Evolutionary conservation across 2,329 filamentous ascomycete species (phyloP).

Genomic region (Sporothrix brasiliensis): DNA sequence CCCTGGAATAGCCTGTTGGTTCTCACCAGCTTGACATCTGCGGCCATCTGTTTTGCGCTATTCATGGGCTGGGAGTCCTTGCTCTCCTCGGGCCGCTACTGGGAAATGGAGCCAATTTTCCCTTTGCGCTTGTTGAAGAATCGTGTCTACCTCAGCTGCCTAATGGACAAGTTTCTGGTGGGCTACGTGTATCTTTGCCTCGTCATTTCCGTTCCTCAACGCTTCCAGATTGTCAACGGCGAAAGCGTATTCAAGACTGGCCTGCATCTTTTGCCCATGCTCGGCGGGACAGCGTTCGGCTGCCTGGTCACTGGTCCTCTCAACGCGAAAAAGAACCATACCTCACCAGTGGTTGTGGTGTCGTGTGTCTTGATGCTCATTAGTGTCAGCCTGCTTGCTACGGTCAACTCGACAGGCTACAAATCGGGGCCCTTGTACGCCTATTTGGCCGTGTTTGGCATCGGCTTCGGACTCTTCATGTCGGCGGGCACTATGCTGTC

Average conservation of each 20-base stretch:
- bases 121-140: slow-evolving; percentile 53
- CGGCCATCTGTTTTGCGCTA: slow-evolving; percentile 51
- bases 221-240: slow-evolving; percentile 62
- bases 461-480: slow-evolving; percentile 62
- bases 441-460: slow-evolving; percentile 59
- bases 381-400: slow-evolving; percentile 56
- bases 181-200: slow-evolving; percentile 62
- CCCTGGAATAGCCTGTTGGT: slow-evolving; percentile 58
- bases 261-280: slow-evolving; percentile 60
- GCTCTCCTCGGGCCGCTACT: slow-evolving; percentile 46
- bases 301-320: slow-evolving; percentile 59
- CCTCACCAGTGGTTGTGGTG: slow-evolving; percentile 53
- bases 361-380: slow-evolving; percentile 57
- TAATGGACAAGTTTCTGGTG: slow-evolving; percentile 58
- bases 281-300: slow-evolving; percentile 59
- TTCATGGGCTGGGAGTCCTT: slow-evolving; percentile 57
- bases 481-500: slow-evolving; percentile 62
- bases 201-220: slow-evolving; percentile 61
- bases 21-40: slow-evolving; percentile 52
- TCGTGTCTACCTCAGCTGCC: slow-evolving; percentile 55
- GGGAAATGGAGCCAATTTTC: slow-evolving; percentile 57
- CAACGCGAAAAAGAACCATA: slow-evolving; percentile 58
- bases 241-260: slow-evolving; percentile 58
- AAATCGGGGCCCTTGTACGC: slow-evolving; percentile 52
- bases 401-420: slow-evolving; percentile 43